Evolutionary conservation across 202 grass and related monocot genomes (phyloP).

Genomic region (Alloteropsis angusta): DNA sequence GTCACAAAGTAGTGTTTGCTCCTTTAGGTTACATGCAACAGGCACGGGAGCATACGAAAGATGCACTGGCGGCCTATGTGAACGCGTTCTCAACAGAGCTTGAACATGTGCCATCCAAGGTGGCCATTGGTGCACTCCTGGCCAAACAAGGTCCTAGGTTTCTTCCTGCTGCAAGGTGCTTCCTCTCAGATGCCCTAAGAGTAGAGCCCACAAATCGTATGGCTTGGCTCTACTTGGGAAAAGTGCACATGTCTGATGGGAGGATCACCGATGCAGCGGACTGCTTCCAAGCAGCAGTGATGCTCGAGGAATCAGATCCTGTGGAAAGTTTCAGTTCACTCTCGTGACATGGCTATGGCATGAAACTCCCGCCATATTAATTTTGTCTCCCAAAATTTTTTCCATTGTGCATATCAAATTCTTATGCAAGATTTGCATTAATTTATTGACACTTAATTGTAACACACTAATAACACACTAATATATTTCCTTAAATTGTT

Average conservation of each 20-base stretch:
- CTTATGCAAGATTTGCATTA: neutral
- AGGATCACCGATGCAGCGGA: conserved; percentile 58
- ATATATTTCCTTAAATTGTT: neutral
- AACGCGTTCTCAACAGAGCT: conserved; percentile 54
- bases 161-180: conserved; percentile 67
- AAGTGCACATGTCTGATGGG: conserved; percentile 63
- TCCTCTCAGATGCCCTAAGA: conserved; percentile 77
- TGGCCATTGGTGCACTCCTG: conserved; percentile 56
- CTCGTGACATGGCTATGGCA: conserved; percentile 19
- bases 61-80: conserved; percentile 50
- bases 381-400: neutral
- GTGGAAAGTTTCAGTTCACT: conserved; percentile 66
- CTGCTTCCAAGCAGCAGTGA: conserved; percentile 77
- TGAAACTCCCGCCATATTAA: neutral
- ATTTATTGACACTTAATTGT: neutral
- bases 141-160: conserved; percentile 52
- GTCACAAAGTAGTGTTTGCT: neutral
- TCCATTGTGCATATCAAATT: no score
- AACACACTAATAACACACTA: neutral
- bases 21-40: conserved; percentile 61
- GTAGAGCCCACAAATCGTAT: conserved; percentile 66
- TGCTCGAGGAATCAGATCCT: conserved; percentile 89
- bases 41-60: conserved; percentile 16
- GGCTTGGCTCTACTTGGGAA: conserved; percentile 77
- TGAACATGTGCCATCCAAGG: conserved; percentile 61